phyloP scores from a whole-genome alignment of 306 rosid genomes.

The Trichosanthes cucumerina region DNA sequence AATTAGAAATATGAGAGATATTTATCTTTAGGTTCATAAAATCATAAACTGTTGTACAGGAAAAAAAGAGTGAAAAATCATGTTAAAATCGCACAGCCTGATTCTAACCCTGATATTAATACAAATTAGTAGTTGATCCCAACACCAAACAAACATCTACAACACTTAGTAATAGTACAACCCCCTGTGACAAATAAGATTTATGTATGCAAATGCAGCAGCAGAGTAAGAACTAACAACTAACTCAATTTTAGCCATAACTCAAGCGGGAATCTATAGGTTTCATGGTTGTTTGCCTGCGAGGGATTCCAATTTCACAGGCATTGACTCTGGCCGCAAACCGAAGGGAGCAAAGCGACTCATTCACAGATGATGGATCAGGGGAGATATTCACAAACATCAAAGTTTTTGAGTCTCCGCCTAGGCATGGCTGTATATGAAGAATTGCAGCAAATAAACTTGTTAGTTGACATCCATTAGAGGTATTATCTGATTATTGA shows the following conservation, averaged over 20 bases:
- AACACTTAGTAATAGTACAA: constrained; percentile 9
- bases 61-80: not conserved
- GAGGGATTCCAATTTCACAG: constrained; percentile 80
- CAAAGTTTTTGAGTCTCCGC: constrained; percentile 86
- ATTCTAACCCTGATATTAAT: constrained; percentile 11
- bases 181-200: constrained; percentile 10
- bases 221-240: not conserved
- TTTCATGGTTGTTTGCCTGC: constrained; percentile 51
- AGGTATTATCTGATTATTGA: not conserved
- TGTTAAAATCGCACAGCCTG: constrained; percentile 10
- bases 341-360: constrained; percentile 86
- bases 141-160: constrained; percentile 16
- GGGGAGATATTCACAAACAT: constrained; percentile 93
- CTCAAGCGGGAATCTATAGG: constrained; percentile 50
- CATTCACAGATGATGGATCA: constrained; percentile 60
- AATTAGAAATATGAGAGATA: constrained; percentile 9
- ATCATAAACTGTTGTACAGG: constrained; percentile 7
- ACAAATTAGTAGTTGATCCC: constrained; percentile 22
- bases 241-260: constrained; percentile 30
- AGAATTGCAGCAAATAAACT: not conserved
- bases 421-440: constrained; percentile 77
- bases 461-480: not conserved
- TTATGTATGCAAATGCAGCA: constrained; percentile 6
- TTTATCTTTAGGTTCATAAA: constrained; percentile 4
- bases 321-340: constrained; percentile 91